These are phyloP conservation scores for Geotrichum restrictum DNA, from an alignment of 1,139 yeast species.

Conservation along the genomic window DNA sequence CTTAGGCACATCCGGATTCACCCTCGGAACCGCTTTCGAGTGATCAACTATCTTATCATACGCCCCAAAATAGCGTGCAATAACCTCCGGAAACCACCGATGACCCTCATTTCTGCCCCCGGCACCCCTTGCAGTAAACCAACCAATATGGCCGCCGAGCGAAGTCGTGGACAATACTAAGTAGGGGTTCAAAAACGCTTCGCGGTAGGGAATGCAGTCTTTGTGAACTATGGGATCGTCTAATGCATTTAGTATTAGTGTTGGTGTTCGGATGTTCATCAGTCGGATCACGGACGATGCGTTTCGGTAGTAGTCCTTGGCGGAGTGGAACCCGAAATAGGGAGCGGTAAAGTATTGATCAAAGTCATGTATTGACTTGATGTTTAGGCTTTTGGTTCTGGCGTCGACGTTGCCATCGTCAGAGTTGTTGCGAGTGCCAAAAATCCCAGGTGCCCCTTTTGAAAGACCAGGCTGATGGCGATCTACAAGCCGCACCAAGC, in stretches of 20 bases:
- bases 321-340: conserved; percentile 65
- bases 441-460: conserved; percentile 39
- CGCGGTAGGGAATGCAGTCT: conserved; percentile 59
- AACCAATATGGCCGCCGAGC: conserved; percentile 84
- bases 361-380: conserved; percentile 53
- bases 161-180: conserved; percentile 62
- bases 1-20: not conserved
- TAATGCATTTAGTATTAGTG: conserved; percentile 60
- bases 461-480: conserved; percentile 56
- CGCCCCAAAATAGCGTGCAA: conserved; percentile 56
- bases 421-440: conserved; percentile 23
- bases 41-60: conserved; percentile 44
- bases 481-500: conserved; percentile 57
- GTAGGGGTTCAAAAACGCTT: conserved; percentile 64
- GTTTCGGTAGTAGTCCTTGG: conserved; percentile 65
- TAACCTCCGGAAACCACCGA: conserved; percentile 70
- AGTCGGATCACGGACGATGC: conserved; percentile 64
- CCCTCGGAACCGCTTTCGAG: not conserved
- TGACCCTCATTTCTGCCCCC: too few relatives aligned
- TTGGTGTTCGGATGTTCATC: conserved; percentile 58
- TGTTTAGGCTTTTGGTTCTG: conserved; percentile 29
- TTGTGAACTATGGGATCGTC: conserved; percentile 77
- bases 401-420: too few relatives aligned
- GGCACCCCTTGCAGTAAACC: conserved; percentile 58
- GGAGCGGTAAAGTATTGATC: conserved; percentile 72